Base-by-base conservation (phyloP, 2,329 filamentous ascomycete genomes). In the Colletotrichum somersetense region DNA sequence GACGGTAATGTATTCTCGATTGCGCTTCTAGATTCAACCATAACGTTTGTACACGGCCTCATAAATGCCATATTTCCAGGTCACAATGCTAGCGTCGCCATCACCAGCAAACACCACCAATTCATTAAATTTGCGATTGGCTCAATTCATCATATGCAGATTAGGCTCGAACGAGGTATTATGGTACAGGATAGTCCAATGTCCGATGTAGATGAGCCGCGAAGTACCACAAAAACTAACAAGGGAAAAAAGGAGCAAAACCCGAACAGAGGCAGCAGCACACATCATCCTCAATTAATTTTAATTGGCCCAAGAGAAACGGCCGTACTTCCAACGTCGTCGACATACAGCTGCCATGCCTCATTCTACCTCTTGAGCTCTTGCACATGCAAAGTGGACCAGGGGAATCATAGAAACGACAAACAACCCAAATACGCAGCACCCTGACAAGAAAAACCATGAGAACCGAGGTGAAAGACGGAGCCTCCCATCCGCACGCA, bases 391-490 rank as follows among this genome's bases (percentile, higher is more conserved):
- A 62, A 67, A 74, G 75, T 72, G 53, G 67, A 72, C 69, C 69
- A 63, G 75, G 75, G 75, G 75, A 77, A 77, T 77, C 75, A 77
- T 77, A 72, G 57, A 73, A 71, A 73, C 71, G 57, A 71, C 63
- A 75, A 73, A 68, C 33, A 62, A 74, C 67, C 65, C 66, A 69
- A 68, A 73, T 61, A 67, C 64, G 62, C 61, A 72, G 74, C 66
- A 74, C 73, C 72, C 79, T n/a, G 80, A 81, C 82, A 82, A 82
- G 81, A 82, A 81, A 75, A 80, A 79, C 80, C 77, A 81, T 71
- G 74, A 73, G 73, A 79, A 79, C 77, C 50, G 63, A 80, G 79
- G 76, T 77, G 75, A 81, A 77, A 79, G 75, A 80, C 56, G 16
- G 23, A 58, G 69, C 69, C 69, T 58, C 66, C 69, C 69, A 72